Percentiles rank a stretch among this genome's conserved stretches.
phyloP scores from a whole-genome alignment of 2,329 filamentous ascomycete genomes.

The Dactylellina drechsleri region DNA sequence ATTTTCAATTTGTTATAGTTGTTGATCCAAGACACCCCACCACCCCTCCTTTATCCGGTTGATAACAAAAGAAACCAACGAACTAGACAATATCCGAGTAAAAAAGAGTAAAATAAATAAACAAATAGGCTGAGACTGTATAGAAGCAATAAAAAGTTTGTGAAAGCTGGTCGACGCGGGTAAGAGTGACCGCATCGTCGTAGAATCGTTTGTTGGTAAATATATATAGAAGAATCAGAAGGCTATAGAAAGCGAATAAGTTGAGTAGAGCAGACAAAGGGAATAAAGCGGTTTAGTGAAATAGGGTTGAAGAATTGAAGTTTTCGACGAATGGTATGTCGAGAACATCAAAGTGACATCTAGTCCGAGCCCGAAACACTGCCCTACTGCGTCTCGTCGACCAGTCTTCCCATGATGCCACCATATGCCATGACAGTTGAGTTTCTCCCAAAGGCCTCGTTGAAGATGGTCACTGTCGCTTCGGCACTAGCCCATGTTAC shows the following conservation, averaged over 20 bases:
- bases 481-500: constrained; percentile 52
- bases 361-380: background rate
- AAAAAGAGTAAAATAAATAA: background rate
- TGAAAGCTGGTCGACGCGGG: no score
- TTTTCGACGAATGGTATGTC: background rate
- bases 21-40: no score
- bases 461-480: constrained; percentile 46
- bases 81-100: background rate
- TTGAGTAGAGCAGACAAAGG: background rate
- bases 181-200: no score
- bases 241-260: background rate
- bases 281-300: background rate
- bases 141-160: background rate
- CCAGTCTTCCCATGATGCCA: constrained; percentile 44
- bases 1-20: no score
- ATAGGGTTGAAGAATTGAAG: background rate
- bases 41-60: no score
- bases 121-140: background rate
- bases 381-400: constrained; percentile 49
- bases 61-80: background rate
- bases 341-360: background rate
- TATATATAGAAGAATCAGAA: constrained; percentile 14
- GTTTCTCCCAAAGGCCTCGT: constrained; percentile 45
- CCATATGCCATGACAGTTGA: constrained; percentile 51
- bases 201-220: background rate